These are phyloP conservation scores for Grigorovia yakushimaensis DNA, from an alignment of 805 yeast genomes.

Conservation along the genomic window DNA sequence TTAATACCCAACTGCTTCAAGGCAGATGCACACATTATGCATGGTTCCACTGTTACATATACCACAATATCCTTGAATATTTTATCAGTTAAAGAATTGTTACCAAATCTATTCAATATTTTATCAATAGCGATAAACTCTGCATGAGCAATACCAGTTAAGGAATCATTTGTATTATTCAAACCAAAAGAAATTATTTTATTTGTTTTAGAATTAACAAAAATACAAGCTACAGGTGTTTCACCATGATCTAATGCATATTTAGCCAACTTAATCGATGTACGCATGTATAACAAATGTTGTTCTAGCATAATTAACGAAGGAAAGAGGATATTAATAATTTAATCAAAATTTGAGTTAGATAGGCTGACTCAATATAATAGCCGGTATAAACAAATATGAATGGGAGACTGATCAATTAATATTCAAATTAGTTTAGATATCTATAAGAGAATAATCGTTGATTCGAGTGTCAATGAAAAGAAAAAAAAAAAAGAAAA, in stretches of 20 bases:
- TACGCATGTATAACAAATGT: conserved; percentile 35
- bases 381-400: too few species aligned
- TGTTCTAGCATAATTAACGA: background rate
- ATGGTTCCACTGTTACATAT: conserved; percentile 95
- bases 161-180: conserved; percentile 76
- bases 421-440: too few species aligned
- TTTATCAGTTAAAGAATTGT: conserved; percentile 12
- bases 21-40: conserved; percentile 96
- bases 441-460: too few species aligned
- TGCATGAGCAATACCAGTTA: conserved; percentile 87
- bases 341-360: too few species aligned
- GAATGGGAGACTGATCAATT: too few species aligned
- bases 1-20: conserved; percentile 68
- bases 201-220: conserved; percentile 37
- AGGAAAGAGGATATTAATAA: too few species aligned
- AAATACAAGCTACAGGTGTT: conserved; percentile 79
- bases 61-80: conserved; percentile 43
- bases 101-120: conserved; percentile 30
- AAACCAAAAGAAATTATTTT: conserved; percentile 63
- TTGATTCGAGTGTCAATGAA: too few species aligned
- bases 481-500: too few species aligned
- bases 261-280: conserved; percentile 48
- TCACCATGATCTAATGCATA: conserved; percentile 58
- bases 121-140: conserved; percentile 73
- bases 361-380: too few species aligned